phyloP scores from a whole-genome alignment of 495 filamentous ascomycete species.

The Hyaloscypha finlandica region DNA sequence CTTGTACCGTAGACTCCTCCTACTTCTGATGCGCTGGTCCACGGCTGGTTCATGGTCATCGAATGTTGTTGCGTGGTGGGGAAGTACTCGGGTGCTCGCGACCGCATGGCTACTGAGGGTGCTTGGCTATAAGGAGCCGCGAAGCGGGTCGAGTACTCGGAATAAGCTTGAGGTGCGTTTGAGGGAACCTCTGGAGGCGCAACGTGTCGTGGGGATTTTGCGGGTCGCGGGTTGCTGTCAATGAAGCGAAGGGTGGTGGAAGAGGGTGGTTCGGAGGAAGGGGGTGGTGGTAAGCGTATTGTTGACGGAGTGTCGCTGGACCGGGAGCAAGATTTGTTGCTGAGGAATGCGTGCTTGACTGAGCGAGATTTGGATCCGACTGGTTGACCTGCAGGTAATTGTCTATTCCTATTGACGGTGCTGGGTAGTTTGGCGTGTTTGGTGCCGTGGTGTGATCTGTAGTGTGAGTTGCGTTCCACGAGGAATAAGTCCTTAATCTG shows the following conservation, averaged over 20 bases:
- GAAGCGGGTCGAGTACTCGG: conserved; percentile 17
- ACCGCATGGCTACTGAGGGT: conserved; percentile 4
- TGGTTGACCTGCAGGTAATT: conserved; percentile 48
- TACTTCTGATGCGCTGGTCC: conserved; percentile 21
- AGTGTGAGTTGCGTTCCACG: conserved; percentile 42
- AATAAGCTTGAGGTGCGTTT: conserved; percentile 5
- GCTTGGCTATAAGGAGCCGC: conserved; percentile 12
- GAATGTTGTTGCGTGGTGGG: conserved; percentile 11
- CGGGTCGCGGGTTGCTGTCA: conserved; percentile 54
- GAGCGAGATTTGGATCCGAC: conserved; percentile 45
- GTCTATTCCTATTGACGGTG: conserved; percentile 51
- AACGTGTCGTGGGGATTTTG: conserved; percentile 55
- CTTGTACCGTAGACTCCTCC: conserved; percentile 7
- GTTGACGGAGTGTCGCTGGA: conserved; percentile 32
- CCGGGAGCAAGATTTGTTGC: conserved; percentile 47
- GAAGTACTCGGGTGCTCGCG: conserved; percentile 23
- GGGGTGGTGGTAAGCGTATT: conserved; percentile 27
- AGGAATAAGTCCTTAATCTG: conserved; percentile 36
- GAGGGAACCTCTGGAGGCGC: conserved; percentile 39
- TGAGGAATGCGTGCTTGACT: conserved; percentile 40
- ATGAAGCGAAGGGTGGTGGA: conserved; percentile 38
- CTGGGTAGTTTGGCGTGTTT: conserved; percentile 39
- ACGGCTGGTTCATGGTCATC: conserved; percentile 11
- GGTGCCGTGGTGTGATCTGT: conserved; percentile 44
- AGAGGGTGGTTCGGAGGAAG: conserved; percentile 44